These are phyloP conservation scores for Didymellaceae sp. DNA, from an alignment of 2,329 filamentous ascomycete genomes.

Conservation along the genomic window DNA sequence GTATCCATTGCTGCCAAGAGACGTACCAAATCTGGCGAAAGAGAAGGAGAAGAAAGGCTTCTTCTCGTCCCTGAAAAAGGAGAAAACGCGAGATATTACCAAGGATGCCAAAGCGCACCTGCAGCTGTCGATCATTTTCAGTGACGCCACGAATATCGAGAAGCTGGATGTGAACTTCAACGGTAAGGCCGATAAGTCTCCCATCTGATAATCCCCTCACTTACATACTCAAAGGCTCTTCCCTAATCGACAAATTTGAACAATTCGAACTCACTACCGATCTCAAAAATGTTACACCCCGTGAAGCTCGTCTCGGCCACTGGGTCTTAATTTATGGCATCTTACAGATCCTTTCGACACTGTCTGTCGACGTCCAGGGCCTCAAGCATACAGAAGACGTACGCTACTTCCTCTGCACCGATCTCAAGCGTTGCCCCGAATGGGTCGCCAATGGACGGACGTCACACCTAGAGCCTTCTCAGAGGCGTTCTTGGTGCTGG, in stretches of 20 bases:
- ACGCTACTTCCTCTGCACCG: slow-evolving; percentile 50
- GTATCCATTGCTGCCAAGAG: slow-evolving; percentile 66
- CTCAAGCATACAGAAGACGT: slow-evolving; percentile 48
- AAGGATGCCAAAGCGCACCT: slow-evolving; percentile 50
- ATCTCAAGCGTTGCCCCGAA: slow-evolving; percentile 46
- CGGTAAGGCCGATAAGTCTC: slow-evolving; percentile 30
- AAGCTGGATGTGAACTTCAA: slow-evolving; percentile 47
- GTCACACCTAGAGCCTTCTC: slow-evolving; percentile 38
- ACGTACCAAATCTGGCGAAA: slow-evolving; percentile 32
- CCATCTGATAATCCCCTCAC: neutral
- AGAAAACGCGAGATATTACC: slow-evolving; percentile 39
- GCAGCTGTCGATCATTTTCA: slow-evolving; percentile 49
- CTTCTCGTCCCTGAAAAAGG: slow-evolving; percentile 40
- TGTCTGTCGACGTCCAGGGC: slow-evolving; percentile 51
- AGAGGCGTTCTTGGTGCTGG: slow-evolving; percentile 47
- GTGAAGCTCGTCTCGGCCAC: slow-evolving; percentile 52
- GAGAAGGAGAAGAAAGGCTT: slow-evolving; percentile 45
- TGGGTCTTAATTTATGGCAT: slow-evolving; percentile 54
- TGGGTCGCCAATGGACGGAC: slow-evolving; percentile 43
- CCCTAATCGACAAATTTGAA: slow-evolving; percentile 50
- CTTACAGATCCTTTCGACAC: slow-evolving; percentile 50
- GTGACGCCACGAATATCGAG: slow-evolving; percentile 51
- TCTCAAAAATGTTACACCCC: slow-evolving; percentile 42
- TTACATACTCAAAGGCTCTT: slow-evolving; percentile 38
- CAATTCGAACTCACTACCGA: slow-evolving; percentile 49